These are phyloP conservation scores for Ceratonia siliqua DNA, from an alignment of 306 rosid species.

Conservation along the genomic window DNA sequence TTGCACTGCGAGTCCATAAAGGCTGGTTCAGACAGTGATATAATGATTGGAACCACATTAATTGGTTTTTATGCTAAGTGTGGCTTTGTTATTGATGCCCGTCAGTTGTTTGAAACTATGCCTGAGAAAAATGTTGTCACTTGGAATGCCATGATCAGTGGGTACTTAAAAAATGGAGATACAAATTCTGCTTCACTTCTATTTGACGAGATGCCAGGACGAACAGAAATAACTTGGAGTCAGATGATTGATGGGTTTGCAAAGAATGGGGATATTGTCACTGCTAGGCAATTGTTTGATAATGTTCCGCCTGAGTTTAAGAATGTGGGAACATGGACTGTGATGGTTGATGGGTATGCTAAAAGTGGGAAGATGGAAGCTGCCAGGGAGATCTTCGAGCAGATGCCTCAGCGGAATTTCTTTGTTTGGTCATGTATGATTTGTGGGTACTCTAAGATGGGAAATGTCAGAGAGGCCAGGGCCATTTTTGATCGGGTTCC, in stretches of 20 bases:
- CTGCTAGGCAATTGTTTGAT: conserved; percentile 59
- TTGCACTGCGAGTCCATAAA: conserved; percentile 62
- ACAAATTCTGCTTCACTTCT: conserved; percentile 42
- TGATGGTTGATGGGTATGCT: conserved; percentile 75
- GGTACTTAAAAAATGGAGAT: conserved; percentile 55
- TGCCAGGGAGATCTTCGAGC: conserved; percentile 62
- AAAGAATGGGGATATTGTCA: conserved; percentile 47
- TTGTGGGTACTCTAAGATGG: conserved; percentile 69
- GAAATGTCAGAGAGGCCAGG: conserved; percentile 52
- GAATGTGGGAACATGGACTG: conserved; percentile 69
- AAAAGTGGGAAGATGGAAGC: conserved; percentile 65
- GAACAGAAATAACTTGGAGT: conserved; percentile 60
- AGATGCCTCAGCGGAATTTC: conserved; percentile 60
- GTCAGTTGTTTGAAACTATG: conserved; percentile 53
- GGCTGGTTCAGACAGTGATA: conserved; percentile 44
- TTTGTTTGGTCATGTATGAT: conserved; percentile 78
- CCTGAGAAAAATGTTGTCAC: conserved; percentile 60
- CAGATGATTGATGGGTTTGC: conserved; percentile 76
- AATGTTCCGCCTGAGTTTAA: conserved; percentile 51
- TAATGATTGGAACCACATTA: conserved; percentile 59
- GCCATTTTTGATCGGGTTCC: conserved; percentile 44
- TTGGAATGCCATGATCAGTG: conserved; percentile 70
- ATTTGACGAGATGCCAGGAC: conserved; percentile 52
- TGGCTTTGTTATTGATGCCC: conserved; percentile 40
- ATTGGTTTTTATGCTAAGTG: conserved; percentile 51